These are phyloP conservation scores for Sergeia podlipaevii DNA, from an alignment of 208 protist genomes.

Conservation along the genomic window DNA sequence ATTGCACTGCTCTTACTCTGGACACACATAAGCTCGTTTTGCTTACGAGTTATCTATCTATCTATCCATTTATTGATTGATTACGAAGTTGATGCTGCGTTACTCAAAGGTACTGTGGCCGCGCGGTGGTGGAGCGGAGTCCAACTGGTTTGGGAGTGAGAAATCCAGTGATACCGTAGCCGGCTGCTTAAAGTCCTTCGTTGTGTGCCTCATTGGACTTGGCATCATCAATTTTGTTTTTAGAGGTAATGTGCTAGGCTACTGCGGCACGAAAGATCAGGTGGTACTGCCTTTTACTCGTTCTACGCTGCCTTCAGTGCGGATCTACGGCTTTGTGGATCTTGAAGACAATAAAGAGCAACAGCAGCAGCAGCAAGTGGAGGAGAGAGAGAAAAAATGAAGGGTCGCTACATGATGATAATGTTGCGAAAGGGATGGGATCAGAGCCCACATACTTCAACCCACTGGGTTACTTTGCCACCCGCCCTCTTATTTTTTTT, in stretches of 20 bases:
- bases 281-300: conserved; percentile 18
- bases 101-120: no score
- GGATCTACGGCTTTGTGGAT: conserved; percentile 66
- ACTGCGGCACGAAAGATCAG: conserved; percentile 41
- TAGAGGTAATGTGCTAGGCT: conserved; percentile 65
- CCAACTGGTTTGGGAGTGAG: conserved; percentile 53
- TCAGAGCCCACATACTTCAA: no score
- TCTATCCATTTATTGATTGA: no score
- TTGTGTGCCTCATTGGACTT: conserved; percentile 45
- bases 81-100: no score
- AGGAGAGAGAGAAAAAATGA: background rate
- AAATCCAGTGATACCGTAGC: conserved; percentile 15
- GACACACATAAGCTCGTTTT: no score
- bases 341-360: conserved; percentile 12
- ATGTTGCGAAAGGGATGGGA: no score
- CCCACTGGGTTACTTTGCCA: no score
- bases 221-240: conserved; percentile 59
- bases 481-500: no score
- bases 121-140: conserved; percentile 33
- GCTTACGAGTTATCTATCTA: no score
- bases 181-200: conserved; percentile 29
- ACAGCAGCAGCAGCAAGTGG: background rate
- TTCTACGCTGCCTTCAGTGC: conserved; percentile 16
- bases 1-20: no score
- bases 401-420: no score